Base-by-base conservation (phyloP, 2,329 filamentous ascomycete species). In the Beauveria sp. region DNA sequence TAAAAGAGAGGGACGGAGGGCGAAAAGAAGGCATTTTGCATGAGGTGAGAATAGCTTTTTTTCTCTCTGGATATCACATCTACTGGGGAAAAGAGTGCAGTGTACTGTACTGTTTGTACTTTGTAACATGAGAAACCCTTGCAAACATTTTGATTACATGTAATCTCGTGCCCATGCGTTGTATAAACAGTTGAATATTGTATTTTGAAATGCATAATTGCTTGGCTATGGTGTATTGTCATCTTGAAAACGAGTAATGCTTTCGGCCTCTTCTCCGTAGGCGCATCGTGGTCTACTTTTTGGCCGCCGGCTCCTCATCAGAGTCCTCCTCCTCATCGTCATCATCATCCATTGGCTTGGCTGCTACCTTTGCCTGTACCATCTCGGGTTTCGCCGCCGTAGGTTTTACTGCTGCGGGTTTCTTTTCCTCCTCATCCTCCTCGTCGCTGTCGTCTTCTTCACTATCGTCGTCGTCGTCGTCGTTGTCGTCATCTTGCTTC, bases 281-380 rank as follows among this genome's bases (percentile, higher is more conserved):
- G 50, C 3, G 28, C 14, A 5, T 24, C n/a, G 3, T 12, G 4
- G 16, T 47, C 30, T 3, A 67, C 66, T 12, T 69, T 66, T 1
- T 69, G 65, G 0, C 69, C 66, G 69, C 22, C 0, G 70, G 67
- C 6, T 68, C 65, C 9, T 66, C 62, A 3, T 66, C 65, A 24
- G 40, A 53, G 12, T 70, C 68, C 2, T 71, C 67, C 1, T 71
- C 69, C 0, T 70, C 66, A 0, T 70, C 68, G 1, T 70, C 66
- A 0, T 69, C 67, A 0, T 71, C 67, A 1, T 68, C 67, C 1
- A 10, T 22, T 14, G 14, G 40, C 64, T 65, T 70, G 5, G 72
- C 67, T 44, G 71, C 69, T 14, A 41, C 8, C 10, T 20, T 41
- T 22, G 61, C 8, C 8, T 43, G 24, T 3, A 41, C 24, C 6